These are phyloP conservation scores for Ogataea corticis DNA, from an alignment of 805 yeast genomes.

Conservation along the genomic window DNA sequence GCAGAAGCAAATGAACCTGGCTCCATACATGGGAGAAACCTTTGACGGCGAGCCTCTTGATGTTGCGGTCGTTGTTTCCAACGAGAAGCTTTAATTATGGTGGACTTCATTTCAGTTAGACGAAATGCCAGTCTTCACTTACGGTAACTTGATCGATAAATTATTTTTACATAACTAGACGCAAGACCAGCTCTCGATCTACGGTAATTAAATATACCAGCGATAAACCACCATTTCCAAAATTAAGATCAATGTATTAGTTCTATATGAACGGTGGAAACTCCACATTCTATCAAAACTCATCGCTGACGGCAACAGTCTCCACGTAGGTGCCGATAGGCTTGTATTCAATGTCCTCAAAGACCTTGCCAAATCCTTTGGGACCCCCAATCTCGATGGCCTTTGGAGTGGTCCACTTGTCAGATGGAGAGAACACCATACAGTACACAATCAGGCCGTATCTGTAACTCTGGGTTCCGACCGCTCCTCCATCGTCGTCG, in stretches of 20 bases:
- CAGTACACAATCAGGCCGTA: conserved; percentile 44
- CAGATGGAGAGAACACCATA: conserved; percentile 37
- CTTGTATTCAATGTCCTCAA: conserved; percentile 36
- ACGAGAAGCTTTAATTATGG: too few relatives aligned
- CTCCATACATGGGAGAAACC: conserved; percentile 18
- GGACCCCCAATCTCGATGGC: conserved; percentile 45
- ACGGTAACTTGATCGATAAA: too few relatives aligned
- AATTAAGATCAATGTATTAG: neutral
- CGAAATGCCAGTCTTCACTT: too few relatives aligned
- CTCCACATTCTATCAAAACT: conserved; percentile 4
- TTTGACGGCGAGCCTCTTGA: neutral
- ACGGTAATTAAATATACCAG: too few relatives aligned
- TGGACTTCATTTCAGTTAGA: too few relatives aligned
- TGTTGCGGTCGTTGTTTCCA: too few relatives aligned
- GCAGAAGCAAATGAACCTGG: conserved; percentile 32
- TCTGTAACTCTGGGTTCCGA: conserved; percentile 46
- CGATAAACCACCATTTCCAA: neutral
- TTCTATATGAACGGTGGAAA: too few relatives aligned
- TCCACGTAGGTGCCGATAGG: conserved; percentile 38
- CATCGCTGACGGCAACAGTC: conserved; percentile 15
- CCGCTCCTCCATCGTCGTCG: conserved; percentile 43
- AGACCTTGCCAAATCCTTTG: conserved; percentile 33
- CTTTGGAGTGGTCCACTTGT: conserved; percentile 36
- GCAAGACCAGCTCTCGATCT: too few relatives aligned
- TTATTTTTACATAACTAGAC: too few relatives aligned